Evolutionary conservation across 2,329 filamentous ascomycete species (phyloP).

Genomic region (Exophiala aquamarina): DNA sequence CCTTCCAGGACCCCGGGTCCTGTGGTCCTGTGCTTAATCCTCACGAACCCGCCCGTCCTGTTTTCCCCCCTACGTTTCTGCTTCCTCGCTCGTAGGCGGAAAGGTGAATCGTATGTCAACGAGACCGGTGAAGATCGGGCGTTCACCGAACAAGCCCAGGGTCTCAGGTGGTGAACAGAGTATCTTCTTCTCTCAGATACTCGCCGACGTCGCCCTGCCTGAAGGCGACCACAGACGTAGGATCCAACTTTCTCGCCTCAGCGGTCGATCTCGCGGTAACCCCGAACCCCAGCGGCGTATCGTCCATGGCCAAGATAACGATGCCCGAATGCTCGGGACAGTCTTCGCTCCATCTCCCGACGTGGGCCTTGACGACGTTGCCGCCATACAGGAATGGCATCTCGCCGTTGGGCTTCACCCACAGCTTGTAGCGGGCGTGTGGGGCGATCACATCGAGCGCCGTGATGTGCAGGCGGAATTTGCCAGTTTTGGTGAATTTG

Average conservation of each 20-base stretch:
- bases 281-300: conserved; percentile 85
- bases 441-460: conserved; percentile 85
- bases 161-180: conserved; percentile 58
- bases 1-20: too few relatives aligned
- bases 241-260: conserved; percentile 80
- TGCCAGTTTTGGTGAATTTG: conserved; percentile 95
- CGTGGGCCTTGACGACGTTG: conserved; percentile 79
- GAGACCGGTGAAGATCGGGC: too few relatives aligned
- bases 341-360: conserved; percentile 85
- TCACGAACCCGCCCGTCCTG: too few relatives aligned
- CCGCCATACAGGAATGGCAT: conserved; percentile 97
- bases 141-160: too few relatives aligned
- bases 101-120: too few relatives aligned
- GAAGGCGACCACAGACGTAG: conserved; percentile 86
- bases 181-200: conserved; percentile 81
- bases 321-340: conserved; percentile 91
- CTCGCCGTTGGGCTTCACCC: conserved; percentile 93
- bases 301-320: conserved; percentile 87
- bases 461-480: conserved; percentile 93
- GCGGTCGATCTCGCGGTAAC: conserved; percentile 84
- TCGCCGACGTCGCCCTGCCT: conserved; percentile 92
- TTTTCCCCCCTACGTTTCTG: too few relatives aligned
- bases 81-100: too few relatives aligned
- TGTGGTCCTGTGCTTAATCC: too few relatives aligned
- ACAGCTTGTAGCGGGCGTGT: conserved; percentile 94